A percentile compares a stretch with the other conserved stretches of the same genome.
Conservation (phyloP, 108 stramenopile genomes). For the Conticribra guillardii region DNA sequence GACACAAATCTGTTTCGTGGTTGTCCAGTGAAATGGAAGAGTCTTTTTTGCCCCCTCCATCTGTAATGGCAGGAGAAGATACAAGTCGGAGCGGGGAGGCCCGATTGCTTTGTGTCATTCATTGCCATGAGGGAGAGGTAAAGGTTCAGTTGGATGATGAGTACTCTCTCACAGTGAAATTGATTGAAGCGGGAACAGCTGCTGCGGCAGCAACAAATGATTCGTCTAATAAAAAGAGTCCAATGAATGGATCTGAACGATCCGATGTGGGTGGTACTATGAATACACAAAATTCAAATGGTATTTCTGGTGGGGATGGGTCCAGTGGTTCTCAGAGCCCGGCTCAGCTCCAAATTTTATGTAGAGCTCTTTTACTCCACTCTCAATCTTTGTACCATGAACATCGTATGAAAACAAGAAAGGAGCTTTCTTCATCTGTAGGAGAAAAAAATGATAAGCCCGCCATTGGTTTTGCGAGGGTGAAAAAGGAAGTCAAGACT, state of each 20-base stretch:
- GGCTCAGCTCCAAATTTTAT: slow-evolving; percentile 63
- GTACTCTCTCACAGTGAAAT: slow-evolving; percentile 75
- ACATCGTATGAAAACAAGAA: slow-evolving; percentile 63
- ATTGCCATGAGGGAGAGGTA: slow-evolving; percentile 89
- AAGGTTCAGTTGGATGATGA: slow-evolving; percentile 87
- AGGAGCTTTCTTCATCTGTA: slow-evolving; percentile 2
- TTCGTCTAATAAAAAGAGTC: background rate
- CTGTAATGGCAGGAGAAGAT: slow-evolving; percentile 59
- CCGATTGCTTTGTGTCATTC: slow-evolving; percentile 62
- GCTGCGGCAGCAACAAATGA: slow-evolving; percentile 26
- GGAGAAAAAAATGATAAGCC: slow-evolving; percentile 32
- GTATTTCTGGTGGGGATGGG: too few species aligned
- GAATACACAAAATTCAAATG: too few species aligned
- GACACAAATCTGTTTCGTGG: slow-evolving; percentile 58
- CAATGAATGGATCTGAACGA: background rate
- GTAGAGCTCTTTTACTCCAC: slow-evolving; percentile 76
- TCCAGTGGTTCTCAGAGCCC: slow-evolving; percentile 74
- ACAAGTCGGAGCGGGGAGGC: slow-evolving; percentile 35
- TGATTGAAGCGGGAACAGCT: slow-evolving; percentile 76
- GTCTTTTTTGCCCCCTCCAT: slow-evolving; percentile 76
- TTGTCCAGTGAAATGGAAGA: slow-evolving; percentile 80
- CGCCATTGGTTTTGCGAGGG: slow-evolving; percentile 44
- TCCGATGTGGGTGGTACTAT: too few species aligned
- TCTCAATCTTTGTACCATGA: slow-evolving; percentile 82
- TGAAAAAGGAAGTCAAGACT: slow-evolving; percentile 44